Evolutionary conservation across 495 filamentous ascomycete species (phyloP).

Genomic region (Penicillium macrosclerotiorum): DNA sequence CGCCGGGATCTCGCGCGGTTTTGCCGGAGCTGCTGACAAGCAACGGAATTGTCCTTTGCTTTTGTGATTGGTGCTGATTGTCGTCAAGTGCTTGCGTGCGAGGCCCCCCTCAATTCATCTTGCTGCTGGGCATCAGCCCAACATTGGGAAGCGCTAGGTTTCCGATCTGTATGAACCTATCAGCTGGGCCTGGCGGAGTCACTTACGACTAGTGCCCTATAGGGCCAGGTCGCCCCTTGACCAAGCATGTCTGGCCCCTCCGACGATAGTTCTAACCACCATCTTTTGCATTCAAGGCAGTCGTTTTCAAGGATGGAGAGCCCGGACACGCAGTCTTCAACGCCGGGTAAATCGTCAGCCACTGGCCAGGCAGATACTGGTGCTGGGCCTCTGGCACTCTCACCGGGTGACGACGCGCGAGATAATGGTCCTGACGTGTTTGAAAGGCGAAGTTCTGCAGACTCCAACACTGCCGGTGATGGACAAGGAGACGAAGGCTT

Average conservation of each 20-base stretch:
- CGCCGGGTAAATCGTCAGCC: conserved; percentile 56
- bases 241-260: conserved; percentile 29
- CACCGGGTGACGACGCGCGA: conserved; percentile 29
- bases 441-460: conserved; percentile 47
- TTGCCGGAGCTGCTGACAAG: neutral
- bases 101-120: neutral
- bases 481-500: conserved; percentile 43
- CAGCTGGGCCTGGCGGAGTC: conserved; percentile 30
- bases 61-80: neutral
- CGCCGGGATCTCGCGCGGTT: neutral
- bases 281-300: conserved; percentile 36
- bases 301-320: conserved; percentile 57
- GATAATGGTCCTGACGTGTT: conserved; percentile 44
- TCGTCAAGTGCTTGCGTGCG: neutral
- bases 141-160: conserved; percentile 11
- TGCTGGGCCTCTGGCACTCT: conserved; percentile 21
- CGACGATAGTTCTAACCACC: conserved; percentile 29
- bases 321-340: conserved; percentile 39
- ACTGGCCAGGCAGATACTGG: conserved; percentile 39
- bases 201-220: conserved; percentile 24
- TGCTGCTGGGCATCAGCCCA: neutral
- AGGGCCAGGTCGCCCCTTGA: conserved; percentile 20
- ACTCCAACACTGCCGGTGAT: conserved; percentile 52
- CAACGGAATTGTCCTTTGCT: neutral
- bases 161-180: conserved; percentile 32